Conservation (phyloP, 192 early-diverging fungal genomes). For the Coemansia sp. region DNA sequence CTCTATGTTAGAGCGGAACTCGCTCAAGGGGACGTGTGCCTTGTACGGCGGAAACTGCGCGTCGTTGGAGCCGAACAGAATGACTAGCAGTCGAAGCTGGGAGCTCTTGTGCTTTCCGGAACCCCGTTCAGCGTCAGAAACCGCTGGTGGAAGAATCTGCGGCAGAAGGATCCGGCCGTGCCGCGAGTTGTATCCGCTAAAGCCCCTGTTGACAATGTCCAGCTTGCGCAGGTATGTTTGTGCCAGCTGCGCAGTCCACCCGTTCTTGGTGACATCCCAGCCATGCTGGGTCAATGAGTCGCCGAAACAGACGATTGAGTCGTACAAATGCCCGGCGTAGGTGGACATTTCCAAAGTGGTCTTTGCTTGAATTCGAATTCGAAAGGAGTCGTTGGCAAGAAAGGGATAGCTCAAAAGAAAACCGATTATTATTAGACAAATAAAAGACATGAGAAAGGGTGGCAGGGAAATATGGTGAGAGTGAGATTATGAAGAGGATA, state of each 20-base stretch:
- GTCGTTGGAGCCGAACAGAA: constrained; percentile 46
- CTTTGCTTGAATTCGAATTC: neutral
- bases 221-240: constrained; percentile 24
- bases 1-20: constrained; percentile 23
- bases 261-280: constrained; percentile 33
- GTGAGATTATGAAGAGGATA: neutral
- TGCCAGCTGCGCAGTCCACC: constrained; percentile 44
- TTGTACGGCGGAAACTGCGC: constrained; percentile 14
- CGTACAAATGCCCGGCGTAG: neutral
- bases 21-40: constrained; percentile 37
- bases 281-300: constrained; percentile 50
- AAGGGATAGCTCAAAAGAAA: neutral
- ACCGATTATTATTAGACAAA: constrained; percentile 3
- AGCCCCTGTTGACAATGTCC: constrained; percentile 43
- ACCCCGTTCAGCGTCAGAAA: neutral
- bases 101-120: neutral
- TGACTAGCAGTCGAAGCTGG: constrained; percentile 16
- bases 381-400: neutral
- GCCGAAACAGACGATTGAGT: constrained; percentile 29
- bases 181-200: constrained; percentile 41
- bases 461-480: neutral
- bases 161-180: constrained; percentile 17
- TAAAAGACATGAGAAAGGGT: constrained; percentile 1
- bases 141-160: constrained; percentile 7
- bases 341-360: constrained; percentile 1